Evolutionary conservation across 805 yeast species (phyloP), one percentile per base, ranked within the genome.

Genomic region (Wickerhamomyces pijperi): DNA sequence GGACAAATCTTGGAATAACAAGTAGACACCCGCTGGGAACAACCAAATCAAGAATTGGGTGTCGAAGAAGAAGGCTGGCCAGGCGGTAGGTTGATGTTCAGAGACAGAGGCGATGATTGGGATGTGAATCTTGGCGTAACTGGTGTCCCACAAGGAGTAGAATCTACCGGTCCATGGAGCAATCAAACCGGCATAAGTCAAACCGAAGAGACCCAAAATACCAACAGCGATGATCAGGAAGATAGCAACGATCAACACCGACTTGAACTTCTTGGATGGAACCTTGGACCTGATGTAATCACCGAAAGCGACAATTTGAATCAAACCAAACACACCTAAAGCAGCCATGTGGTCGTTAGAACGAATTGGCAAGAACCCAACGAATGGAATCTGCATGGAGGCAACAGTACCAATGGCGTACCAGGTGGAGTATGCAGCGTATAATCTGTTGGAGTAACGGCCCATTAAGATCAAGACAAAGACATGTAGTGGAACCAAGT

Each of bases 111-210:
- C 98, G 63, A 92, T 92, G 57, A 92, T 92, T 35, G 98, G 99
- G 53, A 92, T 92, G 59, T 92, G 98, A 48, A 92, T 83, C 67
- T 88, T 90, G 46, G 99, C 99, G 56, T 94, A 92, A 60, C 74
- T 82, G 4, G 98, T 92, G 60, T 92, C 98, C 98, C 98, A 92
- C 49, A 94, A 66, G 2, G 97, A 88, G 65, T 92, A 92, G 68
- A 92, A 94, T 64, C 99, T 82, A 49, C 99, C 99, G 11, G 97
- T 87, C 98, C 99, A 92, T 40, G 99, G 99, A 29, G 97, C 97
- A 61, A 94, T 92, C 60, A 82, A 77, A 4, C 97, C 98, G 39
- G 86, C 68, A 44, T 83, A 82, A 15, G 99, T 92, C 50, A 94
- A 78, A 15, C 72, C 75, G 35, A 85, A 72, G 40, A 92, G 68